Evolutionary conservation across 2,329 filamentous ascomycete genomes (phyloP), one percentile per base, ranked within the genome.

Genomic region (Hymenoscyphus occultus): DNA sequence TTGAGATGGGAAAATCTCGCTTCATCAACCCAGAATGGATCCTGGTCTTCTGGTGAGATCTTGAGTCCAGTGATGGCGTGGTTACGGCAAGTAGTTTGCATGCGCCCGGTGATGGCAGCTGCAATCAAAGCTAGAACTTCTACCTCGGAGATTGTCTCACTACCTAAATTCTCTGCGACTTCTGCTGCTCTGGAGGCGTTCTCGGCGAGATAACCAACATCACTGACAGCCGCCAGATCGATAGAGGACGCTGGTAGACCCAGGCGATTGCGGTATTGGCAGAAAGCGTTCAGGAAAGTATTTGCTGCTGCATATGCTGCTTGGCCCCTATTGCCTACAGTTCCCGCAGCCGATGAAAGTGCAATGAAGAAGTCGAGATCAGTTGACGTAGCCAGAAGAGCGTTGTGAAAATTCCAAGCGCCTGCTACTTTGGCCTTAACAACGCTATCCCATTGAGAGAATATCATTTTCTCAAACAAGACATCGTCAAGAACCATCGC

Each of bases 371-470:
- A 78, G 69, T 80, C 77, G 2, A 80, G 69, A 32, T 48, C 31
- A 2, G 31, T 58, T 9, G 48, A 19, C 1, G 28, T 56, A 7
- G 48, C 19, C 7, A 59, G 22, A 16, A 71, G 63, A 19, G 64
- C 62, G 1, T 73, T 28, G 57, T 73, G 70, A 40, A 73, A 66
- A 32, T 73, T 73, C 69, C 68, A 70, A 3, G 69, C 64, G 0
- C 71, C 72, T 13, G 58, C 39, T 3, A 72, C 71, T 59, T 83
- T 82, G 1, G 79, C 76, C 1, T 64, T 63, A 1, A 78, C 66
- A 64, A 68, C 67, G 2, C 61, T 56, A 7, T 71, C 69, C 74
- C 75, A 82, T 56, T 80, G 72, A 1, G 72, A 67, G 39, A 76
- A 76, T 0, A 71, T 62, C 70, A 73, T 71, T 19, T 70, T 71